Base-by-base conservation (phyloP, 768 basidiomycete species). In the Tremella mesenterica region DNA sequence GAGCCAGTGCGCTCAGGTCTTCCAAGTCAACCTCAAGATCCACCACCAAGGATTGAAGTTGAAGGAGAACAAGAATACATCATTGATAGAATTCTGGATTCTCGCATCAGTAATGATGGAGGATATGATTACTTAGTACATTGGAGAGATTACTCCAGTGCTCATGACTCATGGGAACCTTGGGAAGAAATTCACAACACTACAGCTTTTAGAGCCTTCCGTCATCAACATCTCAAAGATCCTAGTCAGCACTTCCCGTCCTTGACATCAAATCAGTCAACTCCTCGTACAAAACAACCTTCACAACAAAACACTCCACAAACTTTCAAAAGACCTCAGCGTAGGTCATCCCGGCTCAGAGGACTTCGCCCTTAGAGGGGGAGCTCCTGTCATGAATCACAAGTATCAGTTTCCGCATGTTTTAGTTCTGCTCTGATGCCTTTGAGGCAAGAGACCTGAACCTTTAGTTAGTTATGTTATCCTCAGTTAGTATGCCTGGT, bases 151-250 rank as follows among this genome's bases (percentile, higher is more conserved):
- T 52, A 52, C n/a, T 13, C 26, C 12, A 28, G 28, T n/a, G 39
- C 23, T 12, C 41, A 52, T 18, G 23, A 45, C 30, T 52, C 51
- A 43, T 52, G 51, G 51, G 51, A 52, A 43, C 51, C 51, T 2
- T 52, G 51, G 51, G 51, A 52, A 43, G 20, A 43, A 3, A 29
- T 52, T 13, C n/a, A 26, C 10, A 25, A 52, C n/a, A 52, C 51
- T 7, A 25, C 25, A 3, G 51, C 51, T 7, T 52, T 44, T 30
- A 25, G 33, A 33, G 26, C 23, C 12, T 52, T 52, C 41, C 20
- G 28, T 18, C 38, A 27, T 14, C 38, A 41, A 52, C 36, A 52
- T 30, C 21, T 27, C 13, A 5, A 41, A 16, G 38, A 41, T 23
- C 4, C 38, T 4, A 41, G 4, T 16, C 38, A 41, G 6, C 38